Evolutionary conservation across 768 basidiomycete species (phyloP), one percentile per base, ranked within the genome.

Genomic region (Mycena belliarum): DNA sequence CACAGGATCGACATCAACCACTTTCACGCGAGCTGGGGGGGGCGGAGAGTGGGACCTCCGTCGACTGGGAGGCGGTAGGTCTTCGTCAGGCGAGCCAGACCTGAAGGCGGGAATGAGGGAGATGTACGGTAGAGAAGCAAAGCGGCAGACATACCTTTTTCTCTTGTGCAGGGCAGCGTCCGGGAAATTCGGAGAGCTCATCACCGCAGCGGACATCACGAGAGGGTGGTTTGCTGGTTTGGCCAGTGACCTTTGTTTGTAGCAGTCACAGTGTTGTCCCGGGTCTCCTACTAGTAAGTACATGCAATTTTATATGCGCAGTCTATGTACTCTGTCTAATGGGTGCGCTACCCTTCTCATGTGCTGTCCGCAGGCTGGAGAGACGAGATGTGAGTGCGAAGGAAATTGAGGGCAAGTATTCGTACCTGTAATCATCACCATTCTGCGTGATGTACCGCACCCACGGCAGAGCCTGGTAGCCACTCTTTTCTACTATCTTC

Each of bases 401-500:
- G 20, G 38, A 49, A 5, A 20, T 11, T 57, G 52, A 56, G 28
- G 44, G 25, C 26, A 15, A 49, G 49, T n/a, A 40, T 6, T 44
- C 11, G 58, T 66, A 91, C 92, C 91, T 93, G 69, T 93, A 93
- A 69, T 93, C 92, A 66, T 94, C 91, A 18, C 92, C 93, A 65
- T 93, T 91, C 72, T 93, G 90, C 2, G 92, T 93, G 57, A 95
- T 92, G 70, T 94, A 97, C 57, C 95, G 79, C 57, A 98, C 95
- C 95, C 95, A 97, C 1, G 95, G 95, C 42, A 96, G 73, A 5
- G 94, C 93, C 72, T 96, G 93, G 72, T 99, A 98, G 20, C 95
- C 97, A 60, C 91, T 93, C 81, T 98, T 98, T 75, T 99, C 97
- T 0, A 98, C 95, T 50, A 99, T 94, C 75, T 98, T 98, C 61